Base-by-base conservation (phyloP, 164 flowering plant species). In the Brasenia schreberi region DNA sequence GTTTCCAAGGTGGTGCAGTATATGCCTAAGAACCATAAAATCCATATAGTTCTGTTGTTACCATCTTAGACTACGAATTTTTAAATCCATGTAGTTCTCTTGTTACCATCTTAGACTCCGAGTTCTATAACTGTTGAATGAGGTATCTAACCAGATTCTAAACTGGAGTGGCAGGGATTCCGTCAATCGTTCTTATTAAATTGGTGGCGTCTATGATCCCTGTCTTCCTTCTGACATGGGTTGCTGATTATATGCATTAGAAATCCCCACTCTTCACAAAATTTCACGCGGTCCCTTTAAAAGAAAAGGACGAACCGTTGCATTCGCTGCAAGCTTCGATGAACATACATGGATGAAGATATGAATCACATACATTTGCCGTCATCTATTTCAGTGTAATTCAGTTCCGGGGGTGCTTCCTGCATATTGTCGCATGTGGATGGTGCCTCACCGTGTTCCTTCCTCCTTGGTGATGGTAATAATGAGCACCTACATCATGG, bases 221-320 rank as follows among this genome's bases (percentile, higher is more conserved):
- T 72, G 69, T 87, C 96, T 61, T 91, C 85, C 81, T 91, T 91
- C 78, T 84, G 92, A 71, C 6, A 93, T 88, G 61, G 96, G 88
- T 76, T 87, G 93, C 64, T 88, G 84, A 75, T 87, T 84, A 73
- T 90, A 87, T 11, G 92, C 90, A 78, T 88, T 95, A 19, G 97
- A 90, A 17, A 90, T 87, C 43, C 90, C 97, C 43, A 88, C 92
- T 17, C 95, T 92, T 70, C 95, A 95, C 69, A 92, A 88, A 67
- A 88, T 87, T 53, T 83, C 87, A 69, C 86, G 79, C 12, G 85
- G 76, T 18, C 94, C 89, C 68, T 85, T 23, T 90, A 70, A 91
- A 91, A 3, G 93, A 23, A 23, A 23, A 23, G 2, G 27, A 23
- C 27, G 27, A 88, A 19, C 96, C 93, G 63, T 88, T 85, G 86